phyloP scores from a whole-genome alignment of 169 alveolate species.

The Plasmodium gaboni region DNA sequence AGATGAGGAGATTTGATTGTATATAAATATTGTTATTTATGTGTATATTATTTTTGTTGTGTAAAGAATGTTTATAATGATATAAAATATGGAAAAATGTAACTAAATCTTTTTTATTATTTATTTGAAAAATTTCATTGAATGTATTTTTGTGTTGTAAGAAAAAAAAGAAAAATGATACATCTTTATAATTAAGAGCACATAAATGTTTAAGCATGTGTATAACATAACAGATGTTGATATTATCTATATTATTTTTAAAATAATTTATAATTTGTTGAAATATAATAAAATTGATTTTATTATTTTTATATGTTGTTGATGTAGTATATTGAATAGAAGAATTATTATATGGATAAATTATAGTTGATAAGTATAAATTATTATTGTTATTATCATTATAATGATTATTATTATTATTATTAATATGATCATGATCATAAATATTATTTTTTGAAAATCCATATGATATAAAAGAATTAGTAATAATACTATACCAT shows the following conservation, averaged over 20 bases:
- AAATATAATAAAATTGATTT: conserved; percentile 16
- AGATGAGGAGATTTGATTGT: background rate
- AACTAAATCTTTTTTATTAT: conserved; percentile 10
- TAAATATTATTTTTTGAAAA: no score
- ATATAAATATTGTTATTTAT: background rate
- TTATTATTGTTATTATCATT: no score
- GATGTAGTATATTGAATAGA: no score
- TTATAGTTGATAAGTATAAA: no score
- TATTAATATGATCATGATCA: no score
- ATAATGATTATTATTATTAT: no score
- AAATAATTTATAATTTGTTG: conserved; percentile 41
- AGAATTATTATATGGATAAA: no score
- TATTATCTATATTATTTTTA: conserved; percentile 13
- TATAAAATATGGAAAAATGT: conserved; percentile 25
- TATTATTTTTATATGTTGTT: background rate
- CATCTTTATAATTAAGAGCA: conserved; percentile 2
- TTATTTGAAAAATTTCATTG: background rate
- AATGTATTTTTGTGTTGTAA: conserved; percentile 5
- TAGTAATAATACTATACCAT: background rate
- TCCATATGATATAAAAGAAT: no score
- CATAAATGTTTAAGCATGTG: conserved; percentile 40
- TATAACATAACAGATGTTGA: background rate
- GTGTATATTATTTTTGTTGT: background rate
- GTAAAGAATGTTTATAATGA: conserved; percentile 15
- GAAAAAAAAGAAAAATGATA: conserved; percentile 18